Evolutionary conservation across 768 basidiomycete species (phyloP).

Genomic region (Tylopilus balloui): DNA sequence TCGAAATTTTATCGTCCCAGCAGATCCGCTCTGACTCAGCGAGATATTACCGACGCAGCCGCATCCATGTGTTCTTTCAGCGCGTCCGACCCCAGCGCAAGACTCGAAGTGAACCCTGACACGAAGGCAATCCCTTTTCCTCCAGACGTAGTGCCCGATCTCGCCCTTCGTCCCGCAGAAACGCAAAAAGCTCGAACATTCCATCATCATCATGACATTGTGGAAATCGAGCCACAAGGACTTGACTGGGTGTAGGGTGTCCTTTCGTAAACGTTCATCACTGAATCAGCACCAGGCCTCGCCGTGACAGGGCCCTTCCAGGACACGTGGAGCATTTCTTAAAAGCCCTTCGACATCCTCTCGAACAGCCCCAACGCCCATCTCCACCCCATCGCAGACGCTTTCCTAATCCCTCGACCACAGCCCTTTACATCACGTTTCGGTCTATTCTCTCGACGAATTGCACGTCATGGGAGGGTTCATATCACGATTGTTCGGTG

Average conservation of each 20-base stretch:
- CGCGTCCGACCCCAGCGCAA: neutral
- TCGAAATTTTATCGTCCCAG: neutral
- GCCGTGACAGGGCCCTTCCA: neutral
- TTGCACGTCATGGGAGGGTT: constrained; percentile 9
- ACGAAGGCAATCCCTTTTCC: too few relatives aligned
- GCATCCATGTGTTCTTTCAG: neutral
- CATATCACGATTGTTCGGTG: constrained; percentile 6
- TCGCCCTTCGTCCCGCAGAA: too few relatives aligned
- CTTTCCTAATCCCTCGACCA: neutral
- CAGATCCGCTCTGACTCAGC: constrained; percentile 8
- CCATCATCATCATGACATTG: too few relatives aligned
- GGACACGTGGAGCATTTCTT: neutral
- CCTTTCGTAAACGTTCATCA: neutral
- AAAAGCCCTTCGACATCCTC: neutral
- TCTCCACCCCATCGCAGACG: neutral
- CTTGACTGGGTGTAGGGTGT: constrained; percentile 5
- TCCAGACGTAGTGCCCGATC: too few relatives aligned
- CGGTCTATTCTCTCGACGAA: neutral
- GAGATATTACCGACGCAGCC: neutral
- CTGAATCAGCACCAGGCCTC: neutral
- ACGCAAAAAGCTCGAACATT: too few relatives aligned
- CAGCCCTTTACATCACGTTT: neutral
- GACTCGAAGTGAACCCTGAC: neutral
- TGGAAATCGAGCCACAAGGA: neutral
- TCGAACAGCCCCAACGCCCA: neutral